Conservation (phyloP, 2,329 filamentous ascomycete species). For the Simplicillium aogashimaense region DNA sequence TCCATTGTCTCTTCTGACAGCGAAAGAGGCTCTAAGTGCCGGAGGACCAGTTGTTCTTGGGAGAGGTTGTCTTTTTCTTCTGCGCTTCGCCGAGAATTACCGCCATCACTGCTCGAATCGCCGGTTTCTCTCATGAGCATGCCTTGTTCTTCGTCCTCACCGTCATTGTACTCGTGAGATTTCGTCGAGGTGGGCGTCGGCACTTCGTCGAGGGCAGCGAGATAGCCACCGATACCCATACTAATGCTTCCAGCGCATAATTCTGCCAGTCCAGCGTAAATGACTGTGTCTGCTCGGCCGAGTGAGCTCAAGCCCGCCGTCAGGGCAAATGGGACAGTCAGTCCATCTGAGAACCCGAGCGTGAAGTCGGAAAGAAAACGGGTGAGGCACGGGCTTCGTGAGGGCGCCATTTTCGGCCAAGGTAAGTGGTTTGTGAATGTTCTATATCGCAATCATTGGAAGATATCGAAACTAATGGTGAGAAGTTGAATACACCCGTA, state of each 20-base stretch:
- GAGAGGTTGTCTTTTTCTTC: slow-evolving; percentile 8
- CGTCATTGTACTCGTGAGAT: neutral
- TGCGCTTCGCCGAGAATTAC: slow-evolving; percentile 2
- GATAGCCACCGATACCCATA: slow-evolving; percentile 63
- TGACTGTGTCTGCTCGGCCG: slow-evolving; percentile 49
- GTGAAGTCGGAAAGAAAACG: slow-evolving; percentile 54
- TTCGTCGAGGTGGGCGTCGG: slow-evolving; percentile 4
- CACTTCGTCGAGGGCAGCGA: slow-evolving; percentile 41
- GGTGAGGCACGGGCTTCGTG: slow-evolving; percentile 17
- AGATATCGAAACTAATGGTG: too few relatives aligned
- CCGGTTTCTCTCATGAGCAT: slow-evolving; percentile 13
- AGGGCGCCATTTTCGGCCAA: slow-evolving; percentile 8
- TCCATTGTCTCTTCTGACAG: slow-evolving; percentile 13
- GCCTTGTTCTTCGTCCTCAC: slow-evolving; percentile 13
- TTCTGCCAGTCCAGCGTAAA: slow-evolving; percentile 61
- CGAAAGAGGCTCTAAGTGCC: slow-evolving; percentile 20
- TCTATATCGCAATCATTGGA: too few relatives aligned
- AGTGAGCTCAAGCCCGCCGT: slow-evolving; percentile 58
- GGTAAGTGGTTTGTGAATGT: too few relatives aligned
- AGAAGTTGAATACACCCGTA: too few relatives aligned
- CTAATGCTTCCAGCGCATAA: slow-evolving; percentile 62
- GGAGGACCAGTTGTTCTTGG: slow-evolving; percentile 15
- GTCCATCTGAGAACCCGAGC: slow-evolving; percentile 62
- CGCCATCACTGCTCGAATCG: slow-evolving; percentile 3
- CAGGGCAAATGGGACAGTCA: slow-evolving; percentile 66